These are phyloP conservation scores for Saccharomyces hybrid DNA, from an alignment of 1,139 yeast genomes.

Conservation along the genomic window DNA sequence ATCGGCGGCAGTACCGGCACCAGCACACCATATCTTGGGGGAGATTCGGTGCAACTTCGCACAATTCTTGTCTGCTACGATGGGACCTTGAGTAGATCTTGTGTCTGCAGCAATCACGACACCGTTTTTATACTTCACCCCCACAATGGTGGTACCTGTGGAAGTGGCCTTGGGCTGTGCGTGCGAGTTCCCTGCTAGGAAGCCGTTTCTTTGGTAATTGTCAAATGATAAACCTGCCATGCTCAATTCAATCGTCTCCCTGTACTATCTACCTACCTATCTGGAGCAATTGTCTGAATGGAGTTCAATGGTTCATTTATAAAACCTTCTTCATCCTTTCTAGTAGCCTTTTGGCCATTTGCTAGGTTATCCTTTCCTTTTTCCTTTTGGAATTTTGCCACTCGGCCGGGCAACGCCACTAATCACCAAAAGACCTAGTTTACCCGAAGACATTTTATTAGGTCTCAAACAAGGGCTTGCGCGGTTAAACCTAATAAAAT, in stretches of 20 bases:
- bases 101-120: conserved; percentile 98
- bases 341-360: not conserved
- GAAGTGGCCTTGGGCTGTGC: conserved; percentile 84
- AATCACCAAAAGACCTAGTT: not conserved
- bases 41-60: conserved; percentile 89
- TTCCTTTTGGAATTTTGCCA: not conserved
- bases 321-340: not conserved
- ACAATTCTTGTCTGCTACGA: conserved; percentile 97
- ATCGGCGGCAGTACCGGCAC: conserved; percentile 99
- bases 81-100: conserved; percentile 91
- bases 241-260: not conserved
- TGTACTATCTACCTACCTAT: not conserved
- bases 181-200: conserved; percentile 62
- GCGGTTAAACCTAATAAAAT: not conserved
- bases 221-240: conserved; percentile 94
- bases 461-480: not conserved
- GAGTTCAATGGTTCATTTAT: not conserved
- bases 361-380: not conserved
- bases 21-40: conserved; percentile 98
- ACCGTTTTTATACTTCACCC: conserved; percentile 85
- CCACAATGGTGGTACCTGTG: conserved; percentile 97
- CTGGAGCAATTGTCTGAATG: not conserved
- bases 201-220: conserved; percentile 81
- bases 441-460: not conserved
- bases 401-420: not conserved